Conservation (phyloP, 768 basidiomycete species). For the Collybia mongolica region DNA sequence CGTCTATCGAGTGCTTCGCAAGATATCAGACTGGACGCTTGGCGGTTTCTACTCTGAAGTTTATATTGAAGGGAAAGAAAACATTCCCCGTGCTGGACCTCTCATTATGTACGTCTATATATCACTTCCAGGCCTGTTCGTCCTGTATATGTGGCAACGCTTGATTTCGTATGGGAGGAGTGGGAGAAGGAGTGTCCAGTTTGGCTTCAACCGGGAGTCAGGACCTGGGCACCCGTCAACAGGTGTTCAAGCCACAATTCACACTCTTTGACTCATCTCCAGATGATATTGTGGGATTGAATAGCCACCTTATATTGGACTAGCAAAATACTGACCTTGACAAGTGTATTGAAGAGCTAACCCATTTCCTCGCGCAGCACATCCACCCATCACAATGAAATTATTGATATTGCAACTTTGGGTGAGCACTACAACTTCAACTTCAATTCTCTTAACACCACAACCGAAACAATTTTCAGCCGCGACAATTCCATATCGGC, state of each 20-base stretch:
- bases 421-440: not conserved
- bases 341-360: slow-evolving; percentile 15
- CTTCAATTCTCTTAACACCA: no score
- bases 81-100: slow-evolving; percentile 54
- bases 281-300: no score
- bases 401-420: not conserved
- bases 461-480: slow-evolving; percentile 23
- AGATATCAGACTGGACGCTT: slow-evolving; percentile 61
- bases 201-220: no score
- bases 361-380: not conserved
- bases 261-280: no score
- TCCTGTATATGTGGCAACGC: no score
- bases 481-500: slow-evolving; percentile 56
- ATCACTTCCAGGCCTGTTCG: no score
- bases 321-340: slow-evolving; percentile 19
- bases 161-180: no score
- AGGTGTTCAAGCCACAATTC: no score
- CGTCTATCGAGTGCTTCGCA: slow-evolving; percentile 57
- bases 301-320: no score
- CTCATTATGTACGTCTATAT: slow-evolving; percentile 50
- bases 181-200: no score
- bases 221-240: no score
- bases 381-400: not conserved
- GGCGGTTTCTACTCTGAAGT: slow-evolving; percentile 62
- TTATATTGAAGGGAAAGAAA: slow-evolving; percentile 53